phyloP scores from a whole-genome alignment of 2,329 filamentous ascomycete genomes.

The Hypocreales sp. region DNA sequence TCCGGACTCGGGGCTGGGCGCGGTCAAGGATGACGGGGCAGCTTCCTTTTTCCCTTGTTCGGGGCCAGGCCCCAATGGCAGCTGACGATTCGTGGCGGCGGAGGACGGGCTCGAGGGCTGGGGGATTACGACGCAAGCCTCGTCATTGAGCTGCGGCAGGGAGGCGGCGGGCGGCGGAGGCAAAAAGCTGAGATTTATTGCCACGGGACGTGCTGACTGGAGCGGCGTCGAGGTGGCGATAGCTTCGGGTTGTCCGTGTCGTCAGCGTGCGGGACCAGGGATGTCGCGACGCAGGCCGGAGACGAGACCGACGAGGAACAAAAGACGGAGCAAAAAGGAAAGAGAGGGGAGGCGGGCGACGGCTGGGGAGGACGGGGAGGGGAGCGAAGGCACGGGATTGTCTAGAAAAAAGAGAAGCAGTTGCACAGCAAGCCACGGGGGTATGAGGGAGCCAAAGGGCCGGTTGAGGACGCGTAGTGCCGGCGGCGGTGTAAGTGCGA shows the following conservation, averaged over 20 bases:
- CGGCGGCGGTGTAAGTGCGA: conserved; percentile 1
- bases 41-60: no score
- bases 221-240: conserved; percentile 10
- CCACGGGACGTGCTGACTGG: no score
- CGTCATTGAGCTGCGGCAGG: conserved; percentile 1
- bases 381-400: no score
- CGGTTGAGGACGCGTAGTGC: no score
- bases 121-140: background rate
- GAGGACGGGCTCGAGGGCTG: background rate
- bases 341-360: background rate
- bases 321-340: background rate
- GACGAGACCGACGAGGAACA: background rate
- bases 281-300: background rate
- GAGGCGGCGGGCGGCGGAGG: background rate
- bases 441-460: no score
- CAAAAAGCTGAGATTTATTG: no score
- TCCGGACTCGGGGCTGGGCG: no score
- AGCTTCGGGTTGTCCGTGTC: conserved; percentile 11
- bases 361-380: background rate
- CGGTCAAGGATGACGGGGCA: no score
- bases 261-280: conserved; percentile 1
- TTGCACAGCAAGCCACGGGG: no score
- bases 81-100: background rate
- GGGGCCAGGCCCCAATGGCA: no score
- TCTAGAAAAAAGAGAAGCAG: background rate